Conservation (phyloP, 2,329 filamentous ascomycete species). For the Coniochaeta sp. region DNA sequence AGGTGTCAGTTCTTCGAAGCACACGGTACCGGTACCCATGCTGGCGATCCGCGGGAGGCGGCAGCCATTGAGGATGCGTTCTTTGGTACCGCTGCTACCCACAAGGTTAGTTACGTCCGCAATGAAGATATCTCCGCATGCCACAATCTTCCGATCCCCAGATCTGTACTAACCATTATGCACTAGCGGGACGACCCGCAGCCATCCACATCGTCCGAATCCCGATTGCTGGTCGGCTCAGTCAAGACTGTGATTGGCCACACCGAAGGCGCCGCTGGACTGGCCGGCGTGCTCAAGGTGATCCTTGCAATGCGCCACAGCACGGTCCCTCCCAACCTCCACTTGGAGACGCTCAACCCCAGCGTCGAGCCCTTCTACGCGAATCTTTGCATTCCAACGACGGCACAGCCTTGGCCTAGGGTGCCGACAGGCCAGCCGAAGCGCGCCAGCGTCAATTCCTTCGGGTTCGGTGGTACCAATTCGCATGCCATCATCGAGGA, state of each 20-base stretch:
- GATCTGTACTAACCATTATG: neutral
- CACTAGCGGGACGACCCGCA: neutral
- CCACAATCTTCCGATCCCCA: neutral
- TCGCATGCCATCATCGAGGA: slow-evolving; percentile 34
- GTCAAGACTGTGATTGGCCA: slow-evolving; percentile 41
- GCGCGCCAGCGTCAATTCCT: slow-evolving; percentile 36
- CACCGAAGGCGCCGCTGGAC: slow-evolving; percentile 39
- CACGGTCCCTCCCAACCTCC: slow-evolving; percentile 33
- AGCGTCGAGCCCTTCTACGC: slow-evolving; percentile 27
- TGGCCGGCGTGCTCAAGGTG: slow-evolving; percentile 40
- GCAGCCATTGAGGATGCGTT: slow-evolving; percentile 34
- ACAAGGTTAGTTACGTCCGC: neutral
- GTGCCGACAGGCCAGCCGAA: slow-evolving; percentile 26
- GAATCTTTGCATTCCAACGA: slow-evolving; percentile 25
- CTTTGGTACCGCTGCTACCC: slow-evolving; percentile 13
- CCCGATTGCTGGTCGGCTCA: slow-evolving; percentile 28
- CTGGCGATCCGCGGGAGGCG: slow-evolving; percentile 34
- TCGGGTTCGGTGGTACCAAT: slow-evolving; percentile 38
- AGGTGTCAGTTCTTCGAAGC: slow-evolving; percentile 40
- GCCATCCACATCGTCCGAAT: slow-evolving; percentile 8
- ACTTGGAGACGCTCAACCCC: slow-evolving; percentile 32
- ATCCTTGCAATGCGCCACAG: slow-evolving; percentile 31
- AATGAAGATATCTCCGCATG: neutral
- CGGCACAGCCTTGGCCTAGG: slow-evolving; percentile 23
- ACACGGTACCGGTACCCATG: slow-evolving; percentile 29